These are phyloP conservation scores for Yamadazyma dendronema DNA, from an alignment of 1,139 yeast species.

Conservation along the genomic window DNA sequence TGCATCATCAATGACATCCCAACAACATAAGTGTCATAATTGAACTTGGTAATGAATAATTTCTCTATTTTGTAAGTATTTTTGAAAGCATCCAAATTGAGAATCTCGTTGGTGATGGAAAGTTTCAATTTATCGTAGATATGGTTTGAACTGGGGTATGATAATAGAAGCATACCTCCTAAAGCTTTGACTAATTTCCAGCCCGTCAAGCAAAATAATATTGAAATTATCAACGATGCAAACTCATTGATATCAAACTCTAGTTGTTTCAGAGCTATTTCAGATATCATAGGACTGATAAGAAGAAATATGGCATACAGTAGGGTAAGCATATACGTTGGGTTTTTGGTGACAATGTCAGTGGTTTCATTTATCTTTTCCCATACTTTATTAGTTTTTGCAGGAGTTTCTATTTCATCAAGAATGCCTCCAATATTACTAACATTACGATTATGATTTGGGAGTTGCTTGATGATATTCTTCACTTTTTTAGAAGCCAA, in stretches of 20 bases:
- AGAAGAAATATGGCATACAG: conserved; percentile 45
- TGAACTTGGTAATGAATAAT: conserved; percentile 59
- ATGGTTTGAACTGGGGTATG: conserved; percentile 48
- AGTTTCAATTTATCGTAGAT: conserved; percentile 38
- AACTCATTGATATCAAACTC: conserved; percentile 46
- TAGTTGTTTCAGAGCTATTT: conserved; percentile 24
- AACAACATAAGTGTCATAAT: conserved; percentile 56
- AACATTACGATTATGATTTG: conserved; percentile 13
- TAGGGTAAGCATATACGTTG: conserved; percentile 64
- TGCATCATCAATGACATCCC: conserved; percentile 55
- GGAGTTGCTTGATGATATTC: conserved; percentile 27
- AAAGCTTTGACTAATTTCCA: conserved; percentile 52
- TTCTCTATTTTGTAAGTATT: conserved; percentile 46
- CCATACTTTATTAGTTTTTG: conserved; percentile 8
- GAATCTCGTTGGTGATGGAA: conserved; percentile 36
- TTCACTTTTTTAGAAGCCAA: conserved; percentile 34
- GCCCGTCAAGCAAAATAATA: conserved; percentile 50
- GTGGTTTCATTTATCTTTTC: conserved; percentile 14
- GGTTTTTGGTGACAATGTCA: conserved; percentile 40
- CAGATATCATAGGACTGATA: conserved; percentile 34
- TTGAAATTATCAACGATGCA: conserved; percentile 51
- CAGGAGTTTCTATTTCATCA: conserved; percentile 8
- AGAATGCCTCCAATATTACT: conserved; percentile 17
- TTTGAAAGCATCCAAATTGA: conserved; percentile 49
- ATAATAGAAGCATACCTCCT: conserved; percentile 52